Evolutionary conservation across 305 asterid genomes (phyloP).

Genomic region (Fraxinus paxiana): DNA sequence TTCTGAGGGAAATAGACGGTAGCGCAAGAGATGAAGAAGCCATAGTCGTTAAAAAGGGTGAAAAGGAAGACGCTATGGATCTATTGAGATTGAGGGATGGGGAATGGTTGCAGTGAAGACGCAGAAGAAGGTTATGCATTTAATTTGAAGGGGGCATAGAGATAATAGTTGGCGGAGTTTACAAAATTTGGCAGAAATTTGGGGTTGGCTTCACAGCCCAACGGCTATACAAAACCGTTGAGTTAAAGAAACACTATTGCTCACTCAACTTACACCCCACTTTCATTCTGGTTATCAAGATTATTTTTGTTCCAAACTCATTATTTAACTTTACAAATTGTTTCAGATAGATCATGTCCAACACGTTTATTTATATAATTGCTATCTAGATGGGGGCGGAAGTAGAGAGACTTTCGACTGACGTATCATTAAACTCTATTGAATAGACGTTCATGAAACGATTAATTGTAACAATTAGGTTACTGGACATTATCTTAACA

Average conservation of each 20-base stretch:
- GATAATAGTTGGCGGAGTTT: slow-evolving; percentile 36
- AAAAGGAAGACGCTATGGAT: slow-evolving; percentile 5
- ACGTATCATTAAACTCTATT: not conserved
- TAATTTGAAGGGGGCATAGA: not conserved
- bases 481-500: not conserved
- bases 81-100: slow-evolving; percentile 21
- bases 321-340: not conserved
- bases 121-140: slow-evolving; percentile 23
- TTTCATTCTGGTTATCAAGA: not conserved
- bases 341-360: not conserved
- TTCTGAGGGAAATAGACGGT: slow-evolving; percentile 43
- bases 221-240: slow-evolving; percentile 33
- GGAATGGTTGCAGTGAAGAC: slow-evolving; percentile 23
- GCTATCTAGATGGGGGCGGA: not conserved
- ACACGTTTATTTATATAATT: too few relatives aligned
- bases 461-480: not conserved
- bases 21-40: slow-evolving; percentile 39
- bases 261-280: not conserved
- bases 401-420: not conserved
- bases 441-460: not conserved
- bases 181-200: slow-evolving; percentile 35
- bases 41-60: slow-evolving; percentile 28
- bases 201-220: slow-evolving; percentile 14
- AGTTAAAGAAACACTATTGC: not conserved
- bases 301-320: not conserved